phyloP scores from a whole-genome alignment of 2,329 filamentous ascomycete genomes.

The Colletotrichum sp. region DNA sequence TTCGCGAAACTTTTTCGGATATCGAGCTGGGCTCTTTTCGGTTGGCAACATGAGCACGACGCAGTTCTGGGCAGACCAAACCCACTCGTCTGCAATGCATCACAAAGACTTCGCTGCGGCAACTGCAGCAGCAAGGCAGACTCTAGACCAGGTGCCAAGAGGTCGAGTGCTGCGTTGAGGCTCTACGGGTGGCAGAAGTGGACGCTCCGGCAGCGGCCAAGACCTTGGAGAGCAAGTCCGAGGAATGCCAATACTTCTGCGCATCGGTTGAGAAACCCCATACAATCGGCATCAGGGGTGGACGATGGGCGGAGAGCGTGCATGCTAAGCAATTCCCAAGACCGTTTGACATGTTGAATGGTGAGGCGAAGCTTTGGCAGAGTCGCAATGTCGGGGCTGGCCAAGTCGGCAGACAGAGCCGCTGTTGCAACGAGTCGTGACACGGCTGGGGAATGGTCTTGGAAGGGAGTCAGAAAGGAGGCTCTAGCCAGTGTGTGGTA shows the following conservation, averaged over 20 bases:
- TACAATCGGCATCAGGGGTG: not conserved
- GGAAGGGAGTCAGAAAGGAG: not conserved
- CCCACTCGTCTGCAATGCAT: not conserved
- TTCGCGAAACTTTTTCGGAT: not conserved
- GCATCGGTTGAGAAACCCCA: not conserved
- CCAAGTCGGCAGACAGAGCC: constrained; percentile 6
- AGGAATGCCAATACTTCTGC: not conserved
- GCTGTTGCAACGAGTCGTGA: constrained; percentile 8
- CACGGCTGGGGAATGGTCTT: not conserved
- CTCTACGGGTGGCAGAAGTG: not conserved
- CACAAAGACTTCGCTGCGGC: not conserved
- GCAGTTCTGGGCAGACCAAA: not conserved
- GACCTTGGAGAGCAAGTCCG: not conserved
- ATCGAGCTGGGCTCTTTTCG: not conserved
- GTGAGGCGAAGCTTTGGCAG: constrained; percentile 19
- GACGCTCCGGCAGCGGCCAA: not conserved
- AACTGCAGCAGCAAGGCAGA: not conserved
- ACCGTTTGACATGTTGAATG: not conserved
- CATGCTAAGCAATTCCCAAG: not conserved
- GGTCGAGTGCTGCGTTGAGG: not conserved
- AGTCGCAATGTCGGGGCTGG: constrained; percentile 6
- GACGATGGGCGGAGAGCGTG: not conserved
- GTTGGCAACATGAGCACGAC: not conserved
- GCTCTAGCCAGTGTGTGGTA: not conserved
- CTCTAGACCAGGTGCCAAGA: not conserved